Evolutionary conservation across 2,329 filamentous ascomycete species (phyloP), one percentile per base, ranked within the genome.

Genomic region (Ophiostoma novo-ulmi): DNA sequence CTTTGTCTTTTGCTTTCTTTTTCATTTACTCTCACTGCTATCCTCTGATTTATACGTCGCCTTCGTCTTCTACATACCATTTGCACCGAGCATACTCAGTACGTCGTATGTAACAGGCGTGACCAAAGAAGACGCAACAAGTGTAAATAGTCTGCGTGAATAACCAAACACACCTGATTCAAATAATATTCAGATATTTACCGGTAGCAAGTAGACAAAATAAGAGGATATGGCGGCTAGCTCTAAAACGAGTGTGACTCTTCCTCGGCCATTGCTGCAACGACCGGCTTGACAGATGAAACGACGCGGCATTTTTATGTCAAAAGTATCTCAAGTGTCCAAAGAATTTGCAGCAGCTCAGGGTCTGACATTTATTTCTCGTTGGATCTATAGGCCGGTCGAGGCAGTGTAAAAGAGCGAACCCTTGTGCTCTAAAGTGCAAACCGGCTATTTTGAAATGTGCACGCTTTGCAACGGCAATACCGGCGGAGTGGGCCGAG

Each of bases 301-400:
- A 63, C 58, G 44, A 48, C 71, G 71, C 71, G 71, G 71, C 61
- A 72, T 72, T 72, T 72, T 70, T 14, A 7, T 35, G 22, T 63
- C 44, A 20, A 7, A 17, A 20, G 26, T 31, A 4, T 31, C 31
- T 31, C 2, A 4, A 31, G 31, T 31, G 3, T 31, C 31, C 31
- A 31, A 31, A 31, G 31, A 20, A 10, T 63, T 11, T 17, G 26
- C 17, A 31, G n/a, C 35, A 6, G 44, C 8, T 31, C 58, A 63
- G 44, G 44, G 44, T 36, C 26, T 63, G 22, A 48, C 41, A 20
- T 63, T 26, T 36, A 17, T 63, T 63, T 61, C 14, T 63, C 4
- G 26, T 20, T 11, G 17, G 52, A 8, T 14, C 10, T 44, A 13
- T 44, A 26, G 52, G 4, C 52, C 22, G 44, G 17, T 5, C 20